These are phyloP conservation scores for Metarhizium rileyi DNA, from an alignment of 2,329 filamentous ascomycete species.

Conservation along the genomic window DNA sequence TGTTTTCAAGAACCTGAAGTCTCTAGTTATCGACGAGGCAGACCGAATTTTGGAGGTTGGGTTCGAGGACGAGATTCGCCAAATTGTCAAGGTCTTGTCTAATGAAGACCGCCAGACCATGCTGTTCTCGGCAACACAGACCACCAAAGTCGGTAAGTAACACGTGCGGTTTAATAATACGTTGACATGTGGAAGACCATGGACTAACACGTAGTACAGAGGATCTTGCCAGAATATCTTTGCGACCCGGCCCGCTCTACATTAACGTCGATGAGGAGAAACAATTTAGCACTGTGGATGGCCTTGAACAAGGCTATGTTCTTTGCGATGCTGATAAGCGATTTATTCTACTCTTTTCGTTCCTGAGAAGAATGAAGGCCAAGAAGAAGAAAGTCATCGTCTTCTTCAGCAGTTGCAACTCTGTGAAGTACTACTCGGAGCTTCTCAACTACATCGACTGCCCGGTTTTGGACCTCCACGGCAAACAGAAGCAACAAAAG, in stretches of 20 bases:
- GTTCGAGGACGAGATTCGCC: slow-evolving; percentile 97
- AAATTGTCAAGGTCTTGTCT: slow-evolving; percentile 90
- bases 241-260: slow-evolving; percentile 83
- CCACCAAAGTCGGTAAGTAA: slow-evolving; percentile 66
- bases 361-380: slow-evolving; percentile 69
- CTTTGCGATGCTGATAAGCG: slow-evolving; percentile 88
- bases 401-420: slow-evolving; percentile 87
- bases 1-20: slow-evolving; percentile 83
- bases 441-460: slow-evolving; percentile 97
- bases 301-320: slow-evolving; percentile 91
- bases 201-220: slow-evolving; percentile 33
- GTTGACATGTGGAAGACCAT: not conserved
- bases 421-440: slow-evolving; percentile 91
- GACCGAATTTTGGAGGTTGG: slow-evolving; percentile 94
- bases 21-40: slow-evolving; percentile 90
- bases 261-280: slow-evolving; percentile 93
- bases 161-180: not conserved
- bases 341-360: slow-evolving; percentile 88
- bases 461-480: slow-evolving; percentile 76
- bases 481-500: slow-evolving; percentile 97
- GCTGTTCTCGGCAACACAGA: slow-evolving; percentile 98
- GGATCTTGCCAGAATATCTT: slow-evolving; percentile 86
- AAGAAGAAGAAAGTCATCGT: slow-evolving; percentile 96
- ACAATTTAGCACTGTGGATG: slow-evolving; percentile 84
- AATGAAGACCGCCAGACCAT: slow-evolving; percentile 84